Evolutionary conservation across 2,329 filamentous ascomycete genomes (phyloP), one percentile per base, ranked within the genome.

Genomic region (Hypoxylon sp.): DNA sequence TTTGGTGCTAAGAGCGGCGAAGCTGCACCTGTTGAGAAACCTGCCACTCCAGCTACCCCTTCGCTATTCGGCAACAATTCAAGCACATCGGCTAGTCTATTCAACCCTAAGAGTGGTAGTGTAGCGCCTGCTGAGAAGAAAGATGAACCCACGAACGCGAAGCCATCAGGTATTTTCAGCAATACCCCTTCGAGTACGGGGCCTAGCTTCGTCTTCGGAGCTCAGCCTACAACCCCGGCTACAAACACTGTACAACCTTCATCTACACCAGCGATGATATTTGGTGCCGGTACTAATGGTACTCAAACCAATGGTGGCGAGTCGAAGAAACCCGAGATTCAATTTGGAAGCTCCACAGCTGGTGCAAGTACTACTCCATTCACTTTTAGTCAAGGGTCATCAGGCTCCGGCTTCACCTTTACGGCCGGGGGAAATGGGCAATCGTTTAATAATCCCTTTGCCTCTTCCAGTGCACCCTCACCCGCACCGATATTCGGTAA

Each of bases 351-450:
- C 19, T 73, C 63, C 8, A 46, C 65, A n/a, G 52, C 71, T 9
- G 53, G 59, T 19, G 48, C 58, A 32, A 51, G 46, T 41, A 16
- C 69, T 1, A 53, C 60, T 23, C 53, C 71, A 29, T 76, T 76
- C 50, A 63, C 67, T 3, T 76, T 76, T 55, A 74, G 72, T 2
- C 70, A 74, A 25, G 67, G 61, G 16, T 62, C 68, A 14, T 57
- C 68, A 5, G 64, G 67, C 37, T 27, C 58, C 12, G 57, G 75
- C 0, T 82, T 82, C 61, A 81, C 77, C 2, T 83, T 83, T 63
- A 77, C 72, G 11, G 74, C 76, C 6, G 79, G 75, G 4, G 76
- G 74, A 5, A 71, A 69, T 45, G 68, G 67, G 8, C 71, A 76
- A 34, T 69, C 81, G 2, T 75, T 81, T 58, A 80, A 73, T 23